Base-by-base conservation (phyloP, 805 yeast genomes). In the Cyberlindnera bimundalis region DNA sequence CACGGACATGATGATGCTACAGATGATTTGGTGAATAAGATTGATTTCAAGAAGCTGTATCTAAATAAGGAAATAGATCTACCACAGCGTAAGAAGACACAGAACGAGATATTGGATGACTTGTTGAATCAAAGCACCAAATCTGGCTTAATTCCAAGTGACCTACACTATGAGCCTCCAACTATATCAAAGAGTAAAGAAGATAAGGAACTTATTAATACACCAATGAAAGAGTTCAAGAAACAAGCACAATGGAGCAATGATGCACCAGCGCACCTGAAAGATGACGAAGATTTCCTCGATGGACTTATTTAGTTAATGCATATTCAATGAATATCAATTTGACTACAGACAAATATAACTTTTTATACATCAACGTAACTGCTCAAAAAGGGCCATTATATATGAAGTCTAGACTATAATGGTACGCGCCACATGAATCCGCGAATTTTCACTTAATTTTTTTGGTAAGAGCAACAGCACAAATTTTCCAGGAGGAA, bases 211-310 rank as follows among this genome's bases (percentile, higher is more conserved):
- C 30, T 16, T 23, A 14, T 15, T 3, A 26, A 20, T n/a, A 30
- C 35, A 14, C 23, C 35, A 7, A 24, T 17, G 35, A 15, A 15
- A 12, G 26, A 37, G 24, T 12, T 38, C 14, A 37, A 36, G 24
- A 23, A 19, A 9, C 26, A 35, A 23, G 14, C 24, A 12, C 34
- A 14, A 17, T 28, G 31, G 18, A 19, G 15, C 7, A 53, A 41
- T 15, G 50, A 50, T 15, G 34, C 52, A 11, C 61, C 60, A 11
- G 16, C 15, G 7, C 24, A 37, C 6, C 26, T 56, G 20, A 45
- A 42, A 35, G 17, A 11, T 1, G 58, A 52, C 23, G 60, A 56
- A 36, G 48, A 46, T 16, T 56, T 54, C 30, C 35, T 56, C 11
- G 60, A 56, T 27, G 33, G 35, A 2, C 32, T 43, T 48, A 52